A percentile compares a stretch with the other conserved stretches of the same genome.
Conservation (phyloP, 1,139 yeast genomes). For the Lodderomyces metapsilosis region DNA sequence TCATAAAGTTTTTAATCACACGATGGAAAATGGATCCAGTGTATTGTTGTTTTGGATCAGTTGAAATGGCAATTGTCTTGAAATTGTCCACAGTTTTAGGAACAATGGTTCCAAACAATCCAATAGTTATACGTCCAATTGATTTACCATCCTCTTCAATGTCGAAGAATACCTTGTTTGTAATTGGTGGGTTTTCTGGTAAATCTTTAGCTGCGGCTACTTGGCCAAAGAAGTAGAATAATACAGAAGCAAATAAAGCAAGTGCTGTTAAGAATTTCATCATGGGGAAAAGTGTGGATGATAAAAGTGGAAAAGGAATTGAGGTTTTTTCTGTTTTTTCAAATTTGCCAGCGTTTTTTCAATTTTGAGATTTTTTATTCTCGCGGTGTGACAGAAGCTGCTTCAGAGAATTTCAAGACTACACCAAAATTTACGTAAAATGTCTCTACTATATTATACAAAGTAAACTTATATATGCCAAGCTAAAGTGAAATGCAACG, state of each 20-base stretch:
- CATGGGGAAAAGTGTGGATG: constrained; percentile 10
- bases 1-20: constrained; percentile 57
- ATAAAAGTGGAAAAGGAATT: no score
- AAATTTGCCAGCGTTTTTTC: background rate
- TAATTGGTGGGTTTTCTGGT: constrained; percentile 56
- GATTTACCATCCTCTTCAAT: constrained; percentile 75
- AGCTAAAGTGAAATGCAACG: no score
- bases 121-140: constrained; percentile 67
- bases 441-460: no score
- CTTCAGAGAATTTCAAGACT: no score
- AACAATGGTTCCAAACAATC: constrained; percentile 66
- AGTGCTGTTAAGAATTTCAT: constrained; percentile 28
- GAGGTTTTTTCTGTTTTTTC: no score
- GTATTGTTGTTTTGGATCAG: constrained; percentile 56
- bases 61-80: constrained; percentile 56
- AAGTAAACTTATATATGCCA: no score
- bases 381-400: no score
- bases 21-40: constrained; percentile 55
- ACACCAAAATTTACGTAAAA: no score
- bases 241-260: constrained; percentile 17
- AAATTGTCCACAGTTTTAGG: constrained; percentile 62
- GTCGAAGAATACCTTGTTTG: constrained; percentile 83
- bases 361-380: no score
- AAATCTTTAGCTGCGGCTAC: constrained; percentile 20
- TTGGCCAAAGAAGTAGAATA: constrained; percentile 22